phyloP scores from a whole-genome alignment of 371 early-diverging fungal species.

The Mucor velutinosus region DNA sequence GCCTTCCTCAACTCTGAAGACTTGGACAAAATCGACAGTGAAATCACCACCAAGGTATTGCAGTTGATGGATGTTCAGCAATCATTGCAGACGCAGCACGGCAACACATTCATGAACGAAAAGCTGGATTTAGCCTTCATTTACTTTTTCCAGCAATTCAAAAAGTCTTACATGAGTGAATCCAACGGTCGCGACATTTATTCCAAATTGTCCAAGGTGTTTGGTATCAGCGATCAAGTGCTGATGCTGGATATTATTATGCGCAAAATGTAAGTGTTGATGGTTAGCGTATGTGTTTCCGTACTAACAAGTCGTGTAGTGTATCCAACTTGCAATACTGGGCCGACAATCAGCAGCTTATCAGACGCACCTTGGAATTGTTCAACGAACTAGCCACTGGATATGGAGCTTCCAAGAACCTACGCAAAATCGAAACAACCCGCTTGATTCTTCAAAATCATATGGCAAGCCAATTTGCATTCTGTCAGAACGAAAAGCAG shows the following conservation, averaged over 20 bases:
- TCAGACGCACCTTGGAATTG: constrained; percentile 57
- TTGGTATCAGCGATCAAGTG: constrained; percentile 61
- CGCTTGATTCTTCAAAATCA: constrained; percentile 73
- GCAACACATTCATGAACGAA: constrained; percentile 48
- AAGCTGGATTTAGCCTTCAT: constrained; percentile 77
- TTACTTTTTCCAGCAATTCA: constrained; percentile 76
- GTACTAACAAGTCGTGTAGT: background rate
- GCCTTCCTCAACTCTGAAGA: constrained; percentile 66
- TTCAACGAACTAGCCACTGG: constrained; percentile 85
- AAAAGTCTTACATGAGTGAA: constrained; percentile 75
- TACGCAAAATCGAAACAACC: constrained; percentile 73
- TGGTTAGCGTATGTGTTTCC: background rate
- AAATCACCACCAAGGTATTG: constrained; percentile 61
- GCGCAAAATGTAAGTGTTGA: constrained; percentile 61
- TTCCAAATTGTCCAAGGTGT: constrained; percentile 50
- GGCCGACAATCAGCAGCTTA: constrained; percentile 32
- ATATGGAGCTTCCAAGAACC: constrained; percentile 68
- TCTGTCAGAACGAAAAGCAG: constrained; percentile 53
- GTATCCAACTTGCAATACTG: constrained; percentile 37
- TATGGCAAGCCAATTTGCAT: constrained; percentile 66
- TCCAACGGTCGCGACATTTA: constrained; percentile 48
- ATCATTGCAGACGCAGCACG: constrained; percentile 46
- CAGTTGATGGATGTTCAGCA: constrained; percentile 61
- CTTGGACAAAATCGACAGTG: constrained; percentile 67
- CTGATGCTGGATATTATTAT: constrained; percentile 69